phyloP scores from a whole-genome alignment of 208 protist species.

The Acanthamoeba castellanii region DNA sequence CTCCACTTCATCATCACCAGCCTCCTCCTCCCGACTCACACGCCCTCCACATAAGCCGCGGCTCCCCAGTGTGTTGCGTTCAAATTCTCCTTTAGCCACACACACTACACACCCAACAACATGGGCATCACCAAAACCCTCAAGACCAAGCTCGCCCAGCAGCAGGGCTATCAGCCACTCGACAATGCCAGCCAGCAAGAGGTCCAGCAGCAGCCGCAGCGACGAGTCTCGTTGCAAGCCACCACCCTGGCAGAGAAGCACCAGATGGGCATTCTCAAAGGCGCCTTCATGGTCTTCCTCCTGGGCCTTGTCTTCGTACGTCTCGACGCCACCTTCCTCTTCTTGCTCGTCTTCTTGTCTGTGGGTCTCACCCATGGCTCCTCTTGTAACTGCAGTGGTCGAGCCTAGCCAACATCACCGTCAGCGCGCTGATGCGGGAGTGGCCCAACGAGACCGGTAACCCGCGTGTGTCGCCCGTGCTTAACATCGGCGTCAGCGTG shows the following conservation, averaged over 20 bases:
- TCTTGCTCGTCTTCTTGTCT: neutral
- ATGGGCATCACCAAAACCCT: conserved; percentile 54
- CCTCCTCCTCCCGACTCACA: neutral
- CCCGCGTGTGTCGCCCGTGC: conserved; percentile 1
- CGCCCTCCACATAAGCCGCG: neutral
- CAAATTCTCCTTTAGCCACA: neutral
- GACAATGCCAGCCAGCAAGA: neutral
- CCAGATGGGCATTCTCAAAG: neutral
- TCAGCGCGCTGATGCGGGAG: neutral
- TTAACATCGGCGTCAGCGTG: conserved; percentile 9
- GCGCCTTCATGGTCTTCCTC: neutral
- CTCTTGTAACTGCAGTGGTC: neutral
- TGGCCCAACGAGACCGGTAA: conserved; percentile 1
- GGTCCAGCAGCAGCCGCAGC: neutral
- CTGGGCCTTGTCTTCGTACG: conserved; percentile 33
- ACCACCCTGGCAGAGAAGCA: neutral
- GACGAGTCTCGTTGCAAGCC: neutral
- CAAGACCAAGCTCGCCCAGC: conserved; percentile 22
- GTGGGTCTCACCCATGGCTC: neutral
- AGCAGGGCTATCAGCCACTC: conserved; percentile 35
- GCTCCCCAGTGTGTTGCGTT: neutral
- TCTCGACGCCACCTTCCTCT: neutral
- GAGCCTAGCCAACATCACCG: conserved; percentile 16
- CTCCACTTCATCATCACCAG: neutral
- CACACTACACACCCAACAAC: neutral